A percentile compares a stretch with the other conserved stretches of the same genome.
phyloP scores from a whole-genome alignment of 1,139 yeast genomes.

The Suhomyces choctaworum region DNA sequence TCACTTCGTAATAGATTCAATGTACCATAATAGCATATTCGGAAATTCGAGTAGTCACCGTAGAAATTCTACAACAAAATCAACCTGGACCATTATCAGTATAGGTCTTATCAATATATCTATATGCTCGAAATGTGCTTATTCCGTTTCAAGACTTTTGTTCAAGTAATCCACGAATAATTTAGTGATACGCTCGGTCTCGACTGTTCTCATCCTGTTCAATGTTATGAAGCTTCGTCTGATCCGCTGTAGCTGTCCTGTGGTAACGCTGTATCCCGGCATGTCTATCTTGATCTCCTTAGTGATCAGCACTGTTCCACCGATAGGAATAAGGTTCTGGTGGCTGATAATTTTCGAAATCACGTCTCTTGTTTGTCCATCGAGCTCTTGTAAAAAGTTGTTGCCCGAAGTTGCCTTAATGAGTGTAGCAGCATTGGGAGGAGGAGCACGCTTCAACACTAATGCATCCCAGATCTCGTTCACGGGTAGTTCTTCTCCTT shows the following conservation, averaged over 20 bases:
- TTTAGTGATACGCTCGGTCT: constrained; percentile 62
- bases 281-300: constrained; percentile 50
- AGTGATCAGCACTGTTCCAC: constrained; percentile 47
- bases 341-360: constrained; percentile 58
- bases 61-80: too few relatives aligned
- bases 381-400: constrained; percentile 78
- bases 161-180: constrained; percentile 75
- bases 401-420: constrained; percentile 71
- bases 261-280: constrained; percentile 63
- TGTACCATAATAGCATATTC: too few relatives aligned
- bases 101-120: too few relatives aligned
- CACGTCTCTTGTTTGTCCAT: constrained; percentile 66
- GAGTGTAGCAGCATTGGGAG: constrained; percentile 77
- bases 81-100: neutral
- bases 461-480: constrained; percentile 74
- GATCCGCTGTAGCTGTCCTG: constrained; percentile 79
- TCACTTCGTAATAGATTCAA: too few relatives aligned
- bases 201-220: constrained; percentile 76
- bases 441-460: constrained; percentile 60
- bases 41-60: too few relatives aligned
- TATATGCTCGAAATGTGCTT: too few relatives aligned
- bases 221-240: constrained; percentile 78
- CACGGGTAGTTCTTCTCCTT: constrained; percentile 51
- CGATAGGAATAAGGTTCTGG: constrained; percentile 58
- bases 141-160: constrained; percentile 38